A percentile compares a stretch with the other conserved stretches of the same genome.
These are phyloP conservation scores for Chlamydomonas schloesseri DNA, from an alignment of 139 green algal genomes.

Conservation along the genomic window DNA sequence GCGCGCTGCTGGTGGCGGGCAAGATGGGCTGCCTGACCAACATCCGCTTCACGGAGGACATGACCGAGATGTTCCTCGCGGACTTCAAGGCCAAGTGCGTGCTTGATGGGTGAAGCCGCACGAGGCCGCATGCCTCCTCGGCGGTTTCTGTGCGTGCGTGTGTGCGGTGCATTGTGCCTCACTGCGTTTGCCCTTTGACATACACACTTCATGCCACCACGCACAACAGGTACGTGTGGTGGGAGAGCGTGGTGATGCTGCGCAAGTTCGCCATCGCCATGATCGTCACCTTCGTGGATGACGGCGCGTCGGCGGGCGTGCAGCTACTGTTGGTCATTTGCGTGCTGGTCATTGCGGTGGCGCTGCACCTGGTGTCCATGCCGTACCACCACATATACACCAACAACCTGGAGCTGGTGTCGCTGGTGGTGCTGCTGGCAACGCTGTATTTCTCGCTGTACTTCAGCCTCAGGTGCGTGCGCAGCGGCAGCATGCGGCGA, in stretches of 20 bases:
- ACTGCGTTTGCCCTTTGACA: background rate
- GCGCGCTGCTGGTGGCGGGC: slow-evolving; percentile 12
- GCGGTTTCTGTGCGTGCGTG: too few species aligned
- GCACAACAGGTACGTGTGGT: slow-evolving; percentile 9
- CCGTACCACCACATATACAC: slow-evolving; percentile 24
- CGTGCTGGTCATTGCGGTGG: slow-evolving; percentile 12
- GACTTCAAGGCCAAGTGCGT: slow-evolving; percentile 32
- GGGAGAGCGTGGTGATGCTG: slow-evolving; percentile 46
- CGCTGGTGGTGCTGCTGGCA: background rate
- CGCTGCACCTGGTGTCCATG: background rate
- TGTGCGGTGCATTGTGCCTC: too few species aligned
- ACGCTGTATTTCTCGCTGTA: slow-evolving; percentile 27
- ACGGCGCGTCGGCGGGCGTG: background rate
- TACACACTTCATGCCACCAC: background rate
- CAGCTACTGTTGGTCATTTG: slow-evolving; percentile 43
- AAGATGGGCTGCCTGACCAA: slow-evolving; percentile 9
- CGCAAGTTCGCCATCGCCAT: slow-evolving; percentile 34
- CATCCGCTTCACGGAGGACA: slow-evolving; percentile 23
- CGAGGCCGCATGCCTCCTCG: too few species aligned
- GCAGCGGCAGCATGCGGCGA: too few species aligned
- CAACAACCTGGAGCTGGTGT: slow-evolving; percentile 28
- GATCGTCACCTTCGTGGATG: slow-evolving; percentile 25
- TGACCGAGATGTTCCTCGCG: slow-evolving; percentile 35
- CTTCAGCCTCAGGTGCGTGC: slow-evolving; percentile 15
- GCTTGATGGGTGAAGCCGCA: too few species aligned